Percentiles rank a stretch among this genome's conserved stretches.
Evolutionary conservation across 495 filamentous ascomycete genomes (phyloP).

Genomic region (Talaromyces ruber): DNA sequence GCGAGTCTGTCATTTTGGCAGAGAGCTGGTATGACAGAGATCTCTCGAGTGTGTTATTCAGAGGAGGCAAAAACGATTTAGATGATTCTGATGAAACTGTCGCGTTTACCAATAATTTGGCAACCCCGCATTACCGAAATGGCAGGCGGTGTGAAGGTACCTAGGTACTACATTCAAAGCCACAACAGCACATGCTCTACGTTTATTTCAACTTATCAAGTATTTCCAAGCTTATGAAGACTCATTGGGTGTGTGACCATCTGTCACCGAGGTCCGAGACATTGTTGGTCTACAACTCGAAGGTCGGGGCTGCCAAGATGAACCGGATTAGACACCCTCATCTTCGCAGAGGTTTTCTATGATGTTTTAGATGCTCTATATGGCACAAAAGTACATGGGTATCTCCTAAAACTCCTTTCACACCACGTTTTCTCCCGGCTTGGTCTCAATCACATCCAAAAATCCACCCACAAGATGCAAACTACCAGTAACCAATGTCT

Average conservation of each 20-base stretch:
- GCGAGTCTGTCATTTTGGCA: conserved; percentile 29
- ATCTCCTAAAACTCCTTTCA: not conserved
- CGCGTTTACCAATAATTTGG: not conserved
- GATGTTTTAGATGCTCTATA: not conserved
- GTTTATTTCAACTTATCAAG: not conserved
- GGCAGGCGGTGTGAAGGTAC: conserved; percentile 3
- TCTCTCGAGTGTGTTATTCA: not conserved
- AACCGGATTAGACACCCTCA: not conserved
- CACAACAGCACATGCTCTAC: not conserved
- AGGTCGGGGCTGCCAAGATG: not conserved
- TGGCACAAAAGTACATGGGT: not conserved
- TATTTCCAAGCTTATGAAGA: no score
- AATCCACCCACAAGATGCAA: conserved; percentile 81
- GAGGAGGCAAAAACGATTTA: not conserved
- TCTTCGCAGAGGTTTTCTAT: not conserved
- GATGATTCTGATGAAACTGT: not conserved
- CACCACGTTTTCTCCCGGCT: conserved; percentile 3
- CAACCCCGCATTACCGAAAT: not conserved
- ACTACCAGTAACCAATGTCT: conserved; percentile 69
- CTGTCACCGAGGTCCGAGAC: not conserved
- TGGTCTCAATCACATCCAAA: conserved; percentile 66
- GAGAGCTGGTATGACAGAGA: not conserved
- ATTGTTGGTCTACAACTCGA: not conserved
- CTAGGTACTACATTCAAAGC: not conserved
- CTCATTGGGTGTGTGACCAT: not conserved